These are phyloP conservation scores for Pichia exigua DNA, from an alignment of 805 yeast species.

Conservation along the genomic window DNA sequence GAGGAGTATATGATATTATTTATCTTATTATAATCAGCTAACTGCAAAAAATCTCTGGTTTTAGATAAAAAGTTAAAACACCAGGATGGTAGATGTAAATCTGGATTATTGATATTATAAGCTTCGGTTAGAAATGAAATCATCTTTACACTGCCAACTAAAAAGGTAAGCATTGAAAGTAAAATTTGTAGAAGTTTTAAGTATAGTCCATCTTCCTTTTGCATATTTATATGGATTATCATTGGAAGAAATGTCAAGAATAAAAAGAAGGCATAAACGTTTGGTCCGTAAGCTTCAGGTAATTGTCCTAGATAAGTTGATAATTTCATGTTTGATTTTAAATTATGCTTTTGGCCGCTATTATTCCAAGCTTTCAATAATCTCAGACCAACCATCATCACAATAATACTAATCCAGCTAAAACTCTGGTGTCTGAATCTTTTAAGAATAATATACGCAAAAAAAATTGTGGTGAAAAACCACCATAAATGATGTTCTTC, in stretches of 20 bases:
- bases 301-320: slow-evolving; percentile 33
- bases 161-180: slow-evolving; percentile 34
- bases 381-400: slow-evolving; percentile 37
- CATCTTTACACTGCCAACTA: slow-evolving; percentile 20
- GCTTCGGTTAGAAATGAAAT: slow-evolving; percentile 22
- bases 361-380: slow-evolving; percentile 76
- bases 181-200: slow-evolving; percentile 4
- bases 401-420: slow-evolving; percentile 11
- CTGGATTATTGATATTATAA: slow-evolving; percentile 17
- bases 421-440: slow-evolving; percentile 8
- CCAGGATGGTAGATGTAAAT: slow-evolving; percentile 19
- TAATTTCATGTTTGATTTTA: slow-evolving; percentile 41
- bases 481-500: slow-evolving; percentile 98
- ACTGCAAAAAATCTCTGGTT: slow-evolving; percentile 27
- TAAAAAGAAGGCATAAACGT: slow-evolving; percentile 13
- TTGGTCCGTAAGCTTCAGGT: slow-evolving; percentile 18
- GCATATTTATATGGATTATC: slow-evolving; percentile 3
- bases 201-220: not conserved
- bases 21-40: slow-evolving; percentile 23
- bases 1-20: slow-evolving; percentile 16
- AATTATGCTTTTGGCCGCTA: slow-evolving; percentile 74
- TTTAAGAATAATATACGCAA: slow-evolving; percentile 12
- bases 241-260: slow-evolving; percentile 15
- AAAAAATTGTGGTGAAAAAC: slow-evolving; percentile 47
- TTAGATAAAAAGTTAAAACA: slow-evolving; percentile 19